phyloP scores from a whole-genome alignment of 2,329 filamentous ascomycete species.

The Bimuria novae-zelandiae region DNA sequence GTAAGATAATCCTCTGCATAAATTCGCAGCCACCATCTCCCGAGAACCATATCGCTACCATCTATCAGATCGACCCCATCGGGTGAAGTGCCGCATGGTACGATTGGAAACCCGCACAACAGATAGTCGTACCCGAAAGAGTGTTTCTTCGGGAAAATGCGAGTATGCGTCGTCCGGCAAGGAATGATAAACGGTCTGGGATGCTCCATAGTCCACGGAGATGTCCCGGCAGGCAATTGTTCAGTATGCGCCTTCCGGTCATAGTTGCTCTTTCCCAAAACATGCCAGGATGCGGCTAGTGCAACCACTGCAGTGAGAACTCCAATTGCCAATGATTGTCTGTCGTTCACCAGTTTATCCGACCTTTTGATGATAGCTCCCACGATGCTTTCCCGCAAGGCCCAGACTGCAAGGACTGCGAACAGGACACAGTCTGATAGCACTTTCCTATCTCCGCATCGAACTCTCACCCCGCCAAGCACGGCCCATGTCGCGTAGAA shows the following conservation, averaged over 20 bases:
- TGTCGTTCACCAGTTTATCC: conserved; percentile 12
- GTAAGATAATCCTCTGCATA: conserved; percentile 65
- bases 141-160: conserved; percentile 70
- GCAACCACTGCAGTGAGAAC: conserved; percentile 11
- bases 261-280: background rate
- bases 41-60: conserved; percentile 32
- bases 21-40: conserved; percentile 62
- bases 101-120: conserved; percentile 68
- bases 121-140: conserved; percentile 74
- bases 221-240: conserved; percentile 1
- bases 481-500: conserved; percentile 27
- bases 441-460: conserved; percentile 26
- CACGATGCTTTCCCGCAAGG: conserved; percentile 15
- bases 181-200: conserved; percentile 61
- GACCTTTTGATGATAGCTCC: conserved; percentile 14
- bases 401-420: conserved; percentile 13
- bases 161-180: conserved; percentile 66
- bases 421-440: conserved; percentile 26
- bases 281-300: conserved; percentile 16
- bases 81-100: conserved; percentile 55
- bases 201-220: conserved; percentile 19
- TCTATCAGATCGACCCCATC: conserved; percentile 20
- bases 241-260: background rate
- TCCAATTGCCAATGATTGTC: conserved; percentile 6
- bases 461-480: conserved; percentile 21